Base-by-base conservation (phyloP, 352 stramenopile genomes). In the Phytophthora fragariae region DNA sequence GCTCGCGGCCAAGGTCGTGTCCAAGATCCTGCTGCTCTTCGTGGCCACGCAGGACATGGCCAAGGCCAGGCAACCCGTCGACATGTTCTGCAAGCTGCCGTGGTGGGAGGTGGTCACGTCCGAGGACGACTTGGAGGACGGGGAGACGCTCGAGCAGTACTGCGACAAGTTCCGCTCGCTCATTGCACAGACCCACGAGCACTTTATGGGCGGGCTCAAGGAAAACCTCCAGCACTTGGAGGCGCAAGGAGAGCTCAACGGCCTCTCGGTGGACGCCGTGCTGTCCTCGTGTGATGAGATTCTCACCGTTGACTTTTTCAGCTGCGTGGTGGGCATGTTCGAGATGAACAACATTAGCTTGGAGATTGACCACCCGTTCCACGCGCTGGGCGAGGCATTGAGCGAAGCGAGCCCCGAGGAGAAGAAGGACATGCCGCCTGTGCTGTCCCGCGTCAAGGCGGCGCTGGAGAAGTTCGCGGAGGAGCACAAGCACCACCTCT, bases 341-440 rank as follows among this genome's bases (percentile, higher is more conserved):
- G 96, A 99, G 84, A 98, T 99, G 84, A 99, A 99, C 85, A 98
- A 98, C 83, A 94, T 99, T 62, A 97, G 95, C 54, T 89, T 99
- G 76, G 87, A 98, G 79, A 88, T 93, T 63, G 85, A 93, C 68
- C 88, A 98, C 80, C 86, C 92, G 39, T 88, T 93, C 72, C 82
- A 90, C 62, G 87, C 86, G 37, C 67, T 93, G 11, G 78, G 81
- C n/a, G 82, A 93, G 53, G 85, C 85, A 9, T 70, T 92, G 56
- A 69, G 75, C 3, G 84, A 92, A 54, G 77, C 82, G 11, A 83
- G 80, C 58, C 70, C 75, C 5, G 84, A 91, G 29, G 82, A 89
- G 41, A 89, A 91, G 73, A 82, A 85, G 54, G 81, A 90, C 39
- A 88, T 93, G 74, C 82, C 83, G 54, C 74, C 77, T 19, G 80